Conservation (phyloP, 495 filamentous ascomycete genomes). For the Xanthoparmelia taractica region DNA sequence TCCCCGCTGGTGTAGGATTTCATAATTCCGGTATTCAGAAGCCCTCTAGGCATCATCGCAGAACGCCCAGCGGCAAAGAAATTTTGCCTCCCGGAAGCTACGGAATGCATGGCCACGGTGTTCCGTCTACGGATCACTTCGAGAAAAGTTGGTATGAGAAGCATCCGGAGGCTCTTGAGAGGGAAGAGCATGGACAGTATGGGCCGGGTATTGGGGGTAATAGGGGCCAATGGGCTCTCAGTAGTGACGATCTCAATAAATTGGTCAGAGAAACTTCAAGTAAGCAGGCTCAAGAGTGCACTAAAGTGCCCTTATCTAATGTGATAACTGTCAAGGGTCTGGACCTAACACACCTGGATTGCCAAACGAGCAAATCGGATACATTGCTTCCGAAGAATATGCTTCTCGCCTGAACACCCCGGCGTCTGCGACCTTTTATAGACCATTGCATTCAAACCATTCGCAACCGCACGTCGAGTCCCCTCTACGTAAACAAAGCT, state of each 20-base stretch:
- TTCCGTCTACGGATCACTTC: slow-evolving; percentile 58
- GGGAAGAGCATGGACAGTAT: slow-evolving; percentile 65
- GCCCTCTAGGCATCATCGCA: slow-evolving; percentile 52
- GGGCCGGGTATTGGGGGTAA: slow-evolving; percentile 55
- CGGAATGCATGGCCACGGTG: slow-evolving; percentile 78
- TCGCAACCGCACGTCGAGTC: slow-evolving; percentile 49
- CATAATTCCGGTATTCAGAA: slow-evolving; percentile 42
- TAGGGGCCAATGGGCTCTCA: slow-evolving; percentile 76
- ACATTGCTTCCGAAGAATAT: slow-evolving; percentile 72
- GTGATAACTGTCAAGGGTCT: not conserved
- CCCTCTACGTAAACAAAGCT: slow-evolving; percentile 47
- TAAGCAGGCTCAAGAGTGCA: slow-evolving; percentile 19
- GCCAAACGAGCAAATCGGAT: slow-evolving; percentile 74
- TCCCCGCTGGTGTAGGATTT: slow-evolving; percentile 48
- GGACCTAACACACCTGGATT: slow-evolving; percentile 41
- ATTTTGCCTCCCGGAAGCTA: slow-evolving; percentile 70
- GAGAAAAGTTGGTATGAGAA: slow-evolving; percentile 86
- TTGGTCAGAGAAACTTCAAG: slow-evolving; percentile 68
- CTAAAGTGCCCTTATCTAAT: not conserved
- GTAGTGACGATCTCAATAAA: slow-evolving; percentile 84
- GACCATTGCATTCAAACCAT: slow-evolving; percentile 33
- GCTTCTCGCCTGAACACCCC: slow-evolving; percentile 62
- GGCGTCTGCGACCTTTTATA: slow-evolving; percentile 36
- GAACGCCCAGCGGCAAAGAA: slow-evolving; percentile 54
- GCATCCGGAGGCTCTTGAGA: slow-evolving; percentile 68